Evolutionary conservation across 805 yeast genomes (phyloP).

Genomic region (Candida jianshihensis): DNA sequence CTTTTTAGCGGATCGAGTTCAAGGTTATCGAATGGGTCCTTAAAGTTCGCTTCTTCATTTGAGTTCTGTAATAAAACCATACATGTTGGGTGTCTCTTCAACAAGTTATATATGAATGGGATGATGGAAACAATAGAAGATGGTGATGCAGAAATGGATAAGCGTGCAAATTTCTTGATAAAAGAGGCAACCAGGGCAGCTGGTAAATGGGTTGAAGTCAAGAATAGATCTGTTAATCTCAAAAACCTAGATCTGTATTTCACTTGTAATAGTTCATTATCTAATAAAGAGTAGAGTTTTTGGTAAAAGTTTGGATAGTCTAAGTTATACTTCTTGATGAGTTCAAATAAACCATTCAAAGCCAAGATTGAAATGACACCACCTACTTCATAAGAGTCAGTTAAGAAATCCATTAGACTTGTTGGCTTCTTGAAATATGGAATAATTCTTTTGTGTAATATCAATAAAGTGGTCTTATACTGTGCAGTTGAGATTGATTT

Average conservation of each 20-base stretch:
- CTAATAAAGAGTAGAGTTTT: slow-evolving; percentile 75
- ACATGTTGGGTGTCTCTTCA: slow-evolving; percentile 91
- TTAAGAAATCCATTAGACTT: slow-evolving; percentile 84
- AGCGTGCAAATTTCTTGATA: slow-evolving; percentile 72
- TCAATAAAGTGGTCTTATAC: slow-evolving; percentile 59
- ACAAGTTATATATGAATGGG: slow-evolving; percentile 85
- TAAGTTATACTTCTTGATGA: slow-evolving; percentile 74
- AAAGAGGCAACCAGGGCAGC: slow-evolving; percentile 82
- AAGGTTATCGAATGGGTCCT: slow-evolving; percentile 59
- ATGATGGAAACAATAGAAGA: slow-evolving; percentile 80
- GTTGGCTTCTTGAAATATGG: slow-evolving; percentile 79
- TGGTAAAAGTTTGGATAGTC: slow-evolving; percentile 88
- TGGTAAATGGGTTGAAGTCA: slow-evolving; percentile 83
- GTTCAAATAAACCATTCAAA: slow-evolving; percentile 77
- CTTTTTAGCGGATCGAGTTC: slow-evolving; percentile 76
- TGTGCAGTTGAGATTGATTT: slow-evolving; percentile 42
- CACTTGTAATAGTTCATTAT: slow-evolving; percentile 68
- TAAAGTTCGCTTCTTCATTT: slow-evolving; percentile 24
- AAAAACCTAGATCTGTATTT: slow-evolving; percentile 82
- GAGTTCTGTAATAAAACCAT: slow-evolving; percentile 73
- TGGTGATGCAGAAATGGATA: slow-evolving; percentile 74
- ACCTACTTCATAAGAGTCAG: slow-evolving; percentile 68
- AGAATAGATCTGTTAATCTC: slow-evolving; percentile 77
- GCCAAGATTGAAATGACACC: slow-evolving; percentile 69
- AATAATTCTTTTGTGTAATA: slow-evolving; percentile 77